A percentile compares a stretch with the other conserved stretches of the same genome.
phyloP scores from a whole-genome alignment of 352 stramenopile species.

The Globisporangium radiosum region DNA sequence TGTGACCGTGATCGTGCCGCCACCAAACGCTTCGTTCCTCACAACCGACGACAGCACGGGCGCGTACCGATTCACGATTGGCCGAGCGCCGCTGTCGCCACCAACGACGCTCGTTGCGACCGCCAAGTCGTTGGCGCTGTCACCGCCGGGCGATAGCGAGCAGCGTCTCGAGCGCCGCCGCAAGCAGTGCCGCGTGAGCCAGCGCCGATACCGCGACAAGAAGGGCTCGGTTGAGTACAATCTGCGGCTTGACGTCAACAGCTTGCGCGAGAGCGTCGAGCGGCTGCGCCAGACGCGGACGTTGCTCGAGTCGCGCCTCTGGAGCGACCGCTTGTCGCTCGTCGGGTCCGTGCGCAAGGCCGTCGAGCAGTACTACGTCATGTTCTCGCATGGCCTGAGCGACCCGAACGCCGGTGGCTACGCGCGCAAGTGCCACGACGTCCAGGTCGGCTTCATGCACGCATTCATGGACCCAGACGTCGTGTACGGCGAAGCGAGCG shows the following conservation, averaged over 20 bases:
- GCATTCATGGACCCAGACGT: constrained; percentile 47
- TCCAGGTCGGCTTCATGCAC: constrained; percentile 42
- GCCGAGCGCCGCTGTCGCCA: not conserved
- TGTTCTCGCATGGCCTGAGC: constrained; percentile 51
- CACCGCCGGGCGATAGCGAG: constrained; percentile 7
- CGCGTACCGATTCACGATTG: not conserved
- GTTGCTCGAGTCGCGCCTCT: constrained; percentile 41
- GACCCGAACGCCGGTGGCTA: constrained; percentile 29
- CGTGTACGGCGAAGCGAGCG: constrained; percentile 25
- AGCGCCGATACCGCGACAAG: constrained; percentile 66
- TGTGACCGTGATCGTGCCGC: no score
- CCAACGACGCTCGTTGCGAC: not conserved
- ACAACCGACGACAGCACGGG: no score
- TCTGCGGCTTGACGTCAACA: constrained; percentile 58
- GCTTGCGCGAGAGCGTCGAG: constrained; percentile 48
- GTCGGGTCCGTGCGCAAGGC: constrained; percentile 36
- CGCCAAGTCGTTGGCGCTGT: not conserved
- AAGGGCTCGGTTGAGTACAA: constrained; percentile 62
- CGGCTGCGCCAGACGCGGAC: constrained; percentile 31
- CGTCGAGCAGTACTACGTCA: constrained; percentile 55
- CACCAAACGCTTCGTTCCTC: no score
- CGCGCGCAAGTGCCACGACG: constrained; percentile 37
- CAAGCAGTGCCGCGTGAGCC: constrained; percentile 57
- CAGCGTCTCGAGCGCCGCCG: constrained; percentile 34
- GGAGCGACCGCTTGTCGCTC: constrained; percentile 28